Evolutionary conservation across 2,329 filamentous ascomycete genomes (phyloP), one percentile per base, ranked within the genome.

Genomic region (Lomentospora prolificans): DNA sequence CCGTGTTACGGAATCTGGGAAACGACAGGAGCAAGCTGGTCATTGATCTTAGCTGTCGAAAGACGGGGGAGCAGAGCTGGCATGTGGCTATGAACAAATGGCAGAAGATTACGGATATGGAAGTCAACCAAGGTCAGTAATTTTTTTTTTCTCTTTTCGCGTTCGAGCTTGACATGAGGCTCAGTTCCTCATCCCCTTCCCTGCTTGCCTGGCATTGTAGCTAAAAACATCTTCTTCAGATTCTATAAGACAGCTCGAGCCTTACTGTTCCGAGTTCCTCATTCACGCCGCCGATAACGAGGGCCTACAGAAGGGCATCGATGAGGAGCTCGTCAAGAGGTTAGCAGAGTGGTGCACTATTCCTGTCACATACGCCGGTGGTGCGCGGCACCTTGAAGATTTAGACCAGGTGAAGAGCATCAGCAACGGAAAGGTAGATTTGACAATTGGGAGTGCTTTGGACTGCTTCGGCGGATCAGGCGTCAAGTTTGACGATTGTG

Each of bases 71-170:
- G 3, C 76, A 85, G 56, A 85, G 75, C 39, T 99, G 94, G 94
- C 90, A 88, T 64, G 94, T 99, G n/a, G 92, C 94, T 56, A 99
- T 95, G 86, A 89, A 99, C 71, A 95, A 95, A 70, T 99, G 94
- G 94, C 94, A 97, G 76, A 96, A 90, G 1, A 86, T 97, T 56
- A 97, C 94, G 1, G 89, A 96, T 65, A 95, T 96, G 84, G 90
- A 96, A 67, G 84, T 99, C 61, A 92, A 86, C 60, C 77, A 88
- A 77, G 88, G 92, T 91, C 72, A 59, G 70, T 62, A 19, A 41
- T 30, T 14, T 53, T 53, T n/a, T 36, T 25, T 50, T 27, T 27
- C 50, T 7, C 30, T 12, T n/a, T 24, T 39, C 57, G 36, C 8
- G 8, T 55, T n/a, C n/a, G n/a, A n/a, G n/a, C n/a, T n/a, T n/a